These are phyloP conservation scores for Camelina sativa DNA, from an alignment of 345 rosid species.

Conservation along the genomic window DNA sequence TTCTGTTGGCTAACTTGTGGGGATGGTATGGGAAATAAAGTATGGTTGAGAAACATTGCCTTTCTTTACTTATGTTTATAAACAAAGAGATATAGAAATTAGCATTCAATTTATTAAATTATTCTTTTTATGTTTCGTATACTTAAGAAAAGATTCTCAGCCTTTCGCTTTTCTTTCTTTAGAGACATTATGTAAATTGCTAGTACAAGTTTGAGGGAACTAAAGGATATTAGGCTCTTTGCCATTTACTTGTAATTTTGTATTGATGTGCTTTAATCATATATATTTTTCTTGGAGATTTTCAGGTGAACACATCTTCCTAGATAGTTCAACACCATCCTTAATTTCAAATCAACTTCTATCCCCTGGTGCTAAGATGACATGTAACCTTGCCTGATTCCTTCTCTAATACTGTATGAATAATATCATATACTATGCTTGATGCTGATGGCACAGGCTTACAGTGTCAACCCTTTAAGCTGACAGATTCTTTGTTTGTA, in stretches of 20 bases:
- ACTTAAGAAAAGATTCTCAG: background rate
- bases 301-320: conserved; percentile 85
- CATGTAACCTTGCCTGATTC: conserved; percentile 56
- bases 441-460: conserved; percentile 16
- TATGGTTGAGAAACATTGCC: background rate
- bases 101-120: conserved; percentile 5
- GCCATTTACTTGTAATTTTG: conserved; percentile 24
- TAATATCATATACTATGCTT: conserved; percentile 22
- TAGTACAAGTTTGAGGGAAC: conserved; percentile 17
- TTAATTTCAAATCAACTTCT: conserved; percentile 71
- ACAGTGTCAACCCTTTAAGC: conserved; percentile 22
- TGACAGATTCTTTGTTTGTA: conserved; percentile 28
- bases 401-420: conserved; percentile 27
- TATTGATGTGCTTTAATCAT: conserved; percentile 22
- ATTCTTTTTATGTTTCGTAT: conserved; percentile 1
- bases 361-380: conserved; percentile 66
- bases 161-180: background rate
- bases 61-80: too few species aligned
- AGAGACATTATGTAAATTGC: conserved; percentile 19
- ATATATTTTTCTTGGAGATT: conserved; percentile 24
- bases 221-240: background rate
- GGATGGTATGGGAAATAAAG: too few species aligned
- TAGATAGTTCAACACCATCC: conserved; percentile 68
- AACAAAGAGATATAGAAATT: background rate
- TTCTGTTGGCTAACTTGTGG: conserved; percentile 16